A percentile compares a stretch with the other conserved stretches of the same genome.
phyloP scores from a whole-genome alignment of 257 asterid genomes.

The Lycium barbarum region DNA sequence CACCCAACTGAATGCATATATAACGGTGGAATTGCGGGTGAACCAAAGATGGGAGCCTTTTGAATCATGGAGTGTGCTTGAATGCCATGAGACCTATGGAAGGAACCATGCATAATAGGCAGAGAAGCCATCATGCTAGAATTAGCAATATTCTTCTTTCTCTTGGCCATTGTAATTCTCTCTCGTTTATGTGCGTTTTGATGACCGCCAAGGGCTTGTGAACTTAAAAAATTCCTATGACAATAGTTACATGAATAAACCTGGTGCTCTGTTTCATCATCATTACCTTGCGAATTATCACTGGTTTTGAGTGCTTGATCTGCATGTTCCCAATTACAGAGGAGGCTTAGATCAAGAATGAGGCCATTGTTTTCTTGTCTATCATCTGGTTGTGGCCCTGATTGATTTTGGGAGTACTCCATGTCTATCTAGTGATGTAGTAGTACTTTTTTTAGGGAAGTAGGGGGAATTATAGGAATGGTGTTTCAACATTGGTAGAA shows the following conservation, averaged over 20 bases:
- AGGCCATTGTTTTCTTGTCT: background rate
- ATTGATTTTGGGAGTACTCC: background rate
- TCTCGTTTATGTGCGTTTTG: constrained; percentile 33
- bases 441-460: background rate
- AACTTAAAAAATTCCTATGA: constrained; percentile 26
- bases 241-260: constrained; percentile 22
- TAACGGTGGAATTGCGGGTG: background rate
- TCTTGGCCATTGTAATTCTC: constrained; percentile 16
- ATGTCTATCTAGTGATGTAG: background rate
- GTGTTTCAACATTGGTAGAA: background rate
- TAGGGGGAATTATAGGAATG: background rate
- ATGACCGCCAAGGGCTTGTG: constrained; percentile 33
- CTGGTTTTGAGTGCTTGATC: background rate
- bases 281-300: background rate
- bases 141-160: background rate
- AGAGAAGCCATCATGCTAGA: background rate
- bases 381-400: background rate
- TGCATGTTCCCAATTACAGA: background rate
- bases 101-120: background rate
- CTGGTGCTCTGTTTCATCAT: background rate
- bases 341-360: constrained; percentile 16
- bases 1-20: background rate
- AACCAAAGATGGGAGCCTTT: background rate
- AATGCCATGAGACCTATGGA: background rate
- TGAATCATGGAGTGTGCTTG: background rate